These are phyloP conservation scores for Paramecium sexaurelia DNA, from an alignment of 73 alveolate species.

Conservation along the genomic window DNA sequence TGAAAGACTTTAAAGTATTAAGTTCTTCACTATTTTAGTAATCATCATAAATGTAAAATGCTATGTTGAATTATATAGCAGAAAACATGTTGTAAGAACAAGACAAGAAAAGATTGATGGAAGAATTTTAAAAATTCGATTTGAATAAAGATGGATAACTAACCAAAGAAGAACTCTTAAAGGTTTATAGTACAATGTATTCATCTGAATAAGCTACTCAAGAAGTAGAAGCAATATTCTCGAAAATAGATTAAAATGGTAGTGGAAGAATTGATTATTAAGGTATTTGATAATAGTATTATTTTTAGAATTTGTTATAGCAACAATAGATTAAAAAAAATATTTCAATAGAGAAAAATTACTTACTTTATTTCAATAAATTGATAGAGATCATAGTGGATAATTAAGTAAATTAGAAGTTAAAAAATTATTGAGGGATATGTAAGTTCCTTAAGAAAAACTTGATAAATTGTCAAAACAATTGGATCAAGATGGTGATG, in stretches of 20 bases:
- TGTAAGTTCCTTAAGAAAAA: conserved; percentile 19
- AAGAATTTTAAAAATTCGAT: conserved; percentile 34
- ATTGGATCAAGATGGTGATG: conserved; percentile 52
- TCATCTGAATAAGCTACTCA: not conserved
- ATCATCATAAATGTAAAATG: not conserved
- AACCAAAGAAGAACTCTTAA: conserved; percentile 21
- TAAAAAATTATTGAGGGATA: conserved; percentile 23
- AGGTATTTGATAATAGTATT: not conserved
- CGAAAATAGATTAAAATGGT: conserved; percentile 29
- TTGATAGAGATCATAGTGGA: conserved; percentile 60
- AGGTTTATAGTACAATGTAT: not conserved
- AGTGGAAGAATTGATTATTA: conserved; percentile 39
- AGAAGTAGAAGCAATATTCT: conserved; percentile 13
- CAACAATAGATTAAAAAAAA: conserved; percentile 18
- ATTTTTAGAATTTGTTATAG: not conserved
- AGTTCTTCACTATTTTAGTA: not conserved
- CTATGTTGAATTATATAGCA: not conserved
- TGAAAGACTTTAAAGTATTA: conserved; percentile 36
- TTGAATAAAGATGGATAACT: conserved; percentile 25
- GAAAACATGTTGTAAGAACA: conserved; percentile 30
- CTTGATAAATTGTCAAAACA: not conserved
- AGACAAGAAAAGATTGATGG: conserved; percentile 2
- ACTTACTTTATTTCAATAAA: not conserved
- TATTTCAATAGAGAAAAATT: conserved; percentile 6
- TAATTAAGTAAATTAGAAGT: conserved; percentile 14